These are phyloP conservation scores for Solanum hybrid DNA, from an alignment of 305 asterid genomes.

Conservation along the genomic window DNA sequence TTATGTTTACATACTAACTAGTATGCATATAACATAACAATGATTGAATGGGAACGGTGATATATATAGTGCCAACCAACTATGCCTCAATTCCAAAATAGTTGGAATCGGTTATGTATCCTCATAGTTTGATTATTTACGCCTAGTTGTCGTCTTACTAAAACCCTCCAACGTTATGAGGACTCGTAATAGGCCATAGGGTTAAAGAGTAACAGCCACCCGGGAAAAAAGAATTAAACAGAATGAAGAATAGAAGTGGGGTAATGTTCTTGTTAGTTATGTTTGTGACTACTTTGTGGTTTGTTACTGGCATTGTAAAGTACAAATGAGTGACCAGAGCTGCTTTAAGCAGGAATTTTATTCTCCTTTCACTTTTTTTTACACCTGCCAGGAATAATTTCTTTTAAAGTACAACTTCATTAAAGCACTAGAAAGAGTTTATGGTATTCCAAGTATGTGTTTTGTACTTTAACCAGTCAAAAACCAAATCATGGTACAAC, in stretches of 20 bases:
- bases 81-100: background rate
- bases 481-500: background rate
- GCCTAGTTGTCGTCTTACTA: background rate
- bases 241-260: background rate
- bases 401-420: background rate
- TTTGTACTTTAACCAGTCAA: background rate
- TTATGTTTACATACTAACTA: background rate
- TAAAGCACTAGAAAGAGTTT: background rate
- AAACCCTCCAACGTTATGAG: background rate
- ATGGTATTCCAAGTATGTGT: background rate
- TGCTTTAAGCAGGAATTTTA: background rate
- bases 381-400: background rate
- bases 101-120: background rate
- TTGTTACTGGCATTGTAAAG: background rate
- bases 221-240: background rate
- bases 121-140: background rate
- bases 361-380: background rate
- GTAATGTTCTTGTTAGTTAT: background rate
- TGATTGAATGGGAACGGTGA: background rate
- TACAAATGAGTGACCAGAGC: constrained; percentile 3
- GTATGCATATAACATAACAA: background rate
- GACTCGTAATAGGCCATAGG: background rate
- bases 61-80: background rate
- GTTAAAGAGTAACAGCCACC: background rate
- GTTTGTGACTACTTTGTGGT: background rate